A percentile compares a stretch with the other conserved stretches of the same genome.
phyloP scores from a whole-genome alignment of 2,329 filamentous ascomycete genomes.

The Botrytis fragariae region DNA sequence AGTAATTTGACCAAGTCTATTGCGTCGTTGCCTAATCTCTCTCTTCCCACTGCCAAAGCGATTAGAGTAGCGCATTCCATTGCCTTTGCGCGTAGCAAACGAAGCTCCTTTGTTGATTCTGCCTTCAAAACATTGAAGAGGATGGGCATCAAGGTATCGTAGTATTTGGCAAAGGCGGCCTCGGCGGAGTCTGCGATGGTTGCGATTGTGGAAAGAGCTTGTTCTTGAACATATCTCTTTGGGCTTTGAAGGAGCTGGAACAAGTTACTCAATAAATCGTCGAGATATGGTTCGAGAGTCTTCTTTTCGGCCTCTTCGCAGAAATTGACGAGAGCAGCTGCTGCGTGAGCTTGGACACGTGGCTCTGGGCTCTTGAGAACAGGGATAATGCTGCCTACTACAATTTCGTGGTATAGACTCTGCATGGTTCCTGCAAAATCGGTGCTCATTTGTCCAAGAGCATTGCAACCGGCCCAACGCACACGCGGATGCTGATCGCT shows the following conservation, averaged over 20 bases:
- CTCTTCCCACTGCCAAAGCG: constrained; percentile 89
- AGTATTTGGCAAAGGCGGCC: constrained; percentile 91
- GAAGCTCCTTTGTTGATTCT: constrained; percentile 90
- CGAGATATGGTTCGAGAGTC: constrained; percentile 88
- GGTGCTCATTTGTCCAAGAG: constrained; percentile 99
- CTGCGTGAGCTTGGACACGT: constrained; percentile 93
- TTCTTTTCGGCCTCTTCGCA: constrained; percentile 96
- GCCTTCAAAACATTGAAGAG: constrained; percentile 85
- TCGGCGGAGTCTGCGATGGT: constrained; percentile 99
- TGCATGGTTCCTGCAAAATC: constrained; percentile 99
- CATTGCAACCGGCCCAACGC: constrained; percentile 96
- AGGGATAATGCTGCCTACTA: constrained; percentile 88
- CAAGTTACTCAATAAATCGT: constrained; percentile 78
- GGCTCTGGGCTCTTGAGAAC: constrained; percentile 87
- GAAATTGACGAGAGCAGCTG: constrained; percentile 97
- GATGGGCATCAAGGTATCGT: constrained; percentile 91
- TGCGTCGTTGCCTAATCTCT: constrained; percentile 84
- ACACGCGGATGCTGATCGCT: constrained; percentile 90
- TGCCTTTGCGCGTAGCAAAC: constrained; percentile 88
- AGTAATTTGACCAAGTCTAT: constrained; percentile 83
- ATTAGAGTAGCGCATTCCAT: constrained; percentile 99
- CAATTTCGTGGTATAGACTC: constrained; percentile 83
- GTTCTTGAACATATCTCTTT: constrained; percentile 96
- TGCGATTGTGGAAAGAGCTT: constrained; percentile 94
- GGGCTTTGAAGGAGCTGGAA: constrained; percentile 85